Base-by-base conservation (phyloP, 257 asterid genomes). In the Plantago ovata region DNA sequence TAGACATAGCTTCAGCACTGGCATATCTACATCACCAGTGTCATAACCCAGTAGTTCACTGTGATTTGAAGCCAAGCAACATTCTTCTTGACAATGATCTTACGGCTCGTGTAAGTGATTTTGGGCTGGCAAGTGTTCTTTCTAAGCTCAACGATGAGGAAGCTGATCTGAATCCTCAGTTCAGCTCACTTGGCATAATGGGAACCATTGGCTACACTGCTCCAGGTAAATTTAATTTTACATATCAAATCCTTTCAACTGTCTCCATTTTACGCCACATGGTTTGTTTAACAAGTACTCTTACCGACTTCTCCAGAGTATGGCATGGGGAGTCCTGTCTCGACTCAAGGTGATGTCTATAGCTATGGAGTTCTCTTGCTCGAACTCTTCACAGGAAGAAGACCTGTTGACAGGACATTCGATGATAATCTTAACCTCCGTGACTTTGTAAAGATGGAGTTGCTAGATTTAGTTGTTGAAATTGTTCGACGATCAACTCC, bases 201-300 rank as follows among this genome's bases (percentile, higher is more conserved):
- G 78, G 81, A 68, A 75, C 81, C 38, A 53, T 71, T 49, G 81
- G 81, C 12, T 75, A 75, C 62, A 58, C 59, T 48, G 81, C 78
- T 64, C 75, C 75, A 64, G 81, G 78, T 75, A 1, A 19, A 32
- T 48, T 48, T n/a, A n/a, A n/a, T n/a, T n/a, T n/a, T 45, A 22
- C 51, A 7, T 15, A 45, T 6, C 1, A 20, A n/a, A n/a, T 13
- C 22, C 3, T 45, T n/a, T 15, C 7, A 45, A 45, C 15, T 6
- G 19, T 45, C 22, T 45, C 12, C 7, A 45, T 22, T 1, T 15
- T 47, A n/a, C n/a, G n/a, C n/a, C n/a, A n/a, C n/a, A n/a, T n/a
- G n/a, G n/a, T n/a, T n/a, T n/a, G n/a, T 48, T 54, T 38, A 28
- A 54, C 19, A 16, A 7, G 24, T 36, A 38, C 6, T 14, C 3